A percentile compares a stretch with the other conserved stretches of the same genome.
Evolutionary conservation across 768 basidiomycete species (phyloP).

Genomic region (Fistulinella prunicolor): DNA sequence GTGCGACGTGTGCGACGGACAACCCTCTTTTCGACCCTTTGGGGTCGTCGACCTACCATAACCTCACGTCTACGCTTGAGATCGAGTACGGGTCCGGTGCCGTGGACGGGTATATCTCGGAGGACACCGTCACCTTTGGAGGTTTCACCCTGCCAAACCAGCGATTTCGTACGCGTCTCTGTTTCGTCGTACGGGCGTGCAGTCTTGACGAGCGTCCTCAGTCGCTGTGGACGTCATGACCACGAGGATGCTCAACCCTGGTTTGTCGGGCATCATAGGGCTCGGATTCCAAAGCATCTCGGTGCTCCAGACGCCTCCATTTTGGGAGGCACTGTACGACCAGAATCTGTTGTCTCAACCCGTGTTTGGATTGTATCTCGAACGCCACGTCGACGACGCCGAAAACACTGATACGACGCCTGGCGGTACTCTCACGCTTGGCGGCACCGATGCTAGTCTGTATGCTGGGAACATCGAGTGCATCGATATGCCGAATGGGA

Average conservation of each 20-base stretch:
- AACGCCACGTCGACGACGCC: constrained; percentile 41
- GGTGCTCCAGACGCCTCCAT: constrained; percentile 49
- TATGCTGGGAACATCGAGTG: constrained; percentile 70
- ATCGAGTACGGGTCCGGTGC: constrained; percentile 70
- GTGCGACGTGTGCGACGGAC: constrained; percentile 36
- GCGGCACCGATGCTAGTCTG: constrained; percentile 53
- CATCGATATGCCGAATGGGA: constrained; percentile 39
- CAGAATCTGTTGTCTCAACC: constrained; percentile 41
- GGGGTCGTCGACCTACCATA: constrained; percentile 38
- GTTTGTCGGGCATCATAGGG: constrained; percentile 69
- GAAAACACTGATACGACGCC: constrained; percentile 36
- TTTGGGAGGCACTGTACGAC: constrained; percentile 56
- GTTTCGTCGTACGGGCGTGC: neutral
- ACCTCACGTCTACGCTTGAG: constrained; percentile 19
- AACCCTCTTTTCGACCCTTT: constrained; percentile 44
- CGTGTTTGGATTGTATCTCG: constrained; percentile 64
- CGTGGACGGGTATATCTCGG: constrained; percentile 50
- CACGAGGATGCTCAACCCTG: neutral
- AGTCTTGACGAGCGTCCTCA: constrained; percentile 22
- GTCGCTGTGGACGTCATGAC: constrained; percentile 56
- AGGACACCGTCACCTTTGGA: constrained; percentile 64
- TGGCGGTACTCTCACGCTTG: constrained; percentile 70
- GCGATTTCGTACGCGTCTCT: constrained; percentile 43
- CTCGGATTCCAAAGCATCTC: constrained; percentile 64
- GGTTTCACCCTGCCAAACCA: constrained; percentile 56